phyloP scores from a whole-genome alignment of 371 early-diverging fungal species.

The Blyttiomyces sp. region DNA sequence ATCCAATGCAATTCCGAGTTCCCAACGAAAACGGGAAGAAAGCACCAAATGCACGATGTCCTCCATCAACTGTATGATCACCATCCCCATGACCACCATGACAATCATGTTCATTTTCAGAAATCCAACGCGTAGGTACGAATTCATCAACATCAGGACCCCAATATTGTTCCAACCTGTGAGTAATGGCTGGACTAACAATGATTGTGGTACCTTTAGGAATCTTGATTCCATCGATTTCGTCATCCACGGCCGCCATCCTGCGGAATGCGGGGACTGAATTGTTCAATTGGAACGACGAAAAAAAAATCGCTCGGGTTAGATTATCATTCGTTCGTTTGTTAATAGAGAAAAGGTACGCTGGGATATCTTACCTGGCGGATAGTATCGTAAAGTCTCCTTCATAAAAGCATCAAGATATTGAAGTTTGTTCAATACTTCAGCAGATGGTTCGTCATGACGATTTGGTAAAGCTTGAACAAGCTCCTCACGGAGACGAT shows the following conservation, averaged over 20 bases:
- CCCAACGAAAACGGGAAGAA: too few species aligned
- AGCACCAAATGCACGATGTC: too few species aligned
- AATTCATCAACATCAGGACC: constrained; percentile 63
- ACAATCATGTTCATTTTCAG: too few species aligned
- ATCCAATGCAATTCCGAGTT: constrained; percentile 20
- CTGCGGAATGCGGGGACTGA: constrained; percentile 51
- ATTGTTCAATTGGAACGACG: background rate
- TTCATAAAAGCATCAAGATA: constrained; percentile 21
- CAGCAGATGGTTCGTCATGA: constrained; percentile 5
- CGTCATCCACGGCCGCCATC: constrained; percentile 39
- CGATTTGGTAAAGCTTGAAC: background rate
- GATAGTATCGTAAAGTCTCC: constrained; percentile 17
- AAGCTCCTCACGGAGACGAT: constrained; percentile 8
- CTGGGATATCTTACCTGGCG: background rate
- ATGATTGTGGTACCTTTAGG: constrained; percentile 55
- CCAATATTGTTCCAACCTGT: constrained; percentile 55
- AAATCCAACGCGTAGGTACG: constrained; percentile 59
- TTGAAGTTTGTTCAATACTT: background rate
- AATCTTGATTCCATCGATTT: constrained; percentile 41
- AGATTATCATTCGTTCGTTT: background rate
- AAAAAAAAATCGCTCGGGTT: too few species aligned
- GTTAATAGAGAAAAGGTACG: background rate
- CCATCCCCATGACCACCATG: too few species aligned
- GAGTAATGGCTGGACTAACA: constrained; percentile 42
- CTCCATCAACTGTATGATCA: too few species aligned